Evolutionary conservation across 2,329 filamentous ascomycete species (phyloP), one percentile per base, ranked within the genome.

Genomic region (Xylariaceae sp.): DNA sequence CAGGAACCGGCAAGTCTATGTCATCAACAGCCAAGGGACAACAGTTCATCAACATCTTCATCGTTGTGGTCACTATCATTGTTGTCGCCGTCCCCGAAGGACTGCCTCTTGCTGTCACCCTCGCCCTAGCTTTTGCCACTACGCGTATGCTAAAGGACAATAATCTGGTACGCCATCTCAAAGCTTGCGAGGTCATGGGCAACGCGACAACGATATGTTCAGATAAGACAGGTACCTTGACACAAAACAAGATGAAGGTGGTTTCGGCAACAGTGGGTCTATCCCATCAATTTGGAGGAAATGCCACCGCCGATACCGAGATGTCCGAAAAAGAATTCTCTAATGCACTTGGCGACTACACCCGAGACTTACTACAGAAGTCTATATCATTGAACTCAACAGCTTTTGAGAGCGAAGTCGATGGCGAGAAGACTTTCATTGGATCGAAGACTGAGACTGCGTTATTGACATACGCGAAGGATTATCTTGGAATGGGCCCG

Each of bases 81-180:
- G 86, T 90, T 34, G 85, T 90, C 41, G 86, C 86, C 25, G 85
- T 90, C 37, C 86, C 86, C 4, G 86, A 90, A 70, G 86, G 86
- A 38, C 73, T 90, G 23, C 86, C 86, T 4, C 73, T 90, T 37
- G 86, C 86, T 17, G 86, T 89, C n/a, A 90, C 86, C 0, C 71
- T 90, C 21, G 85, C 86, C 14, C 69, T 90, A 36, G 86, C 85
- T 8, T 89, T 88, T 63, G 86, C 86, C 4, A 89, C 85, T 1
- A 87, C 81, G 10, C 79, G 83, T 44, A 89, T 89, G 86, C 67
- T 88, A 47, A 85, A 80, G 56, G 85, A 89, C 64, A 86, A 86
- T 67, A 89, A 89, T 57, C 68, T 90, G 47, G 85, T 89, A 36
- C 81, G 86, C 27, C 83, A 88, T 46, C 74, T 90, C 45, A 85